Percentiles rank a stretch among this genome's conserved stretches.
Conservation (phyloP, 139 green algal genomes). For the Chlamydomonas sp. region DNA sequence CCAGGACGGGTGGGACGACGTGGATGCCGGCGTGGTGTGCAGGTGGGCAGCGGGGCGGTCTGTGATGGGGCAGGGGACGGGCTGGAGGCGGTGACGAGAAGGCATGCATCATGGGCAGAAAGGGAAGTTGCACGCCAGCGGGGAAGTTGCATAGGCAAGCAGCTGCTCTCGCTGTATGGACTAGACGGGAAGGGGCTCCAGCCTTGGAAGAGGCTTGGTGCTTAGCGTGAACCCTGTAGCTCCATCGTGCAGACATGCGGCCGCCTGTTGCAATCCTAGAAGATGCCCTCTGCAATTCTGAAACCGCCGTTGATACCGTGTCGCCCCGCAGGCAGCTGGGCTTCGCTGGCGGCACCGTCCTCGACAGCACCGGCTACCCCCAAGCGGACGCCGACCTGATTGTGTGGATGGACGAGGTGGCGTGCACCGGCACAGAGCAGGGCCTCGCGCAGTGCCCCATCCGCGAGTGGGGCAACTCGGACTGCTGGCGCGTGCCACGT, state of each 20-base stretch:
- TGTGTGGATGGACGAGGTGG: slow-evolving; percentile 11
- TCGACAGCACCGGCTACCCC: neutral
- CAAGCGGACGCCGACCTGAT: neutral
- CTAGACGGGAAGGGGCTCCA: neutral
- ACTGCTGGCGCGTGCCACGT: neutral
- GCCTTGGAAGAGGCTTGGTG: neutral
- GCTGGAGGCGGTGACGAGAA: too few relatives aligned
- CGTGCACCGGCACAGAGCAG: neutral
- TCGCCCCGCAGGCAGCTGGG: slow-evolving; percentile 8
- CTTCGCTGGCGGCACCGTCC: neutral
- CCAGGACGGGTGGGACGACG: neutral
- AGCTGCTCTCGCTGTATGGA: too few relatives aligned
- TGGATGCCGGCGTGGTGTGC: neutral
- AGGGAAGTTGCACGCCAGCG: too few relatives aligned
- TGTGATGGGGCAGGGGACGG: too few relatives aligned
- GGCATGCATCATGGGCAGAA: too few relatives aligned
- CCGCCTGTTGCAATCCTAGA: neutral
- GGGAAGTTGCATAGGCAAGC: too few relatives aligned
- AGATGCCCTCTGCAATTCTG: neutral
- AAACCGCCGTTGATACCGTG: neutral
- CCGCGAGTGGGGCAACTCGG: neutral
- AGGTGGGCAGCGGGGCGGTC: neutral
- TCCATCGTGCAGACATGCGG: neutral
- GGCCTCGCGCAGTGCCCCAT: neutral
- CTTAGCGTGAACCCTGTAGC: too few relatives aligned